Evolutionary conservation across 306 rosid genomes (phyloP).

Genomic region (Quercus wislizeni): DNA sequence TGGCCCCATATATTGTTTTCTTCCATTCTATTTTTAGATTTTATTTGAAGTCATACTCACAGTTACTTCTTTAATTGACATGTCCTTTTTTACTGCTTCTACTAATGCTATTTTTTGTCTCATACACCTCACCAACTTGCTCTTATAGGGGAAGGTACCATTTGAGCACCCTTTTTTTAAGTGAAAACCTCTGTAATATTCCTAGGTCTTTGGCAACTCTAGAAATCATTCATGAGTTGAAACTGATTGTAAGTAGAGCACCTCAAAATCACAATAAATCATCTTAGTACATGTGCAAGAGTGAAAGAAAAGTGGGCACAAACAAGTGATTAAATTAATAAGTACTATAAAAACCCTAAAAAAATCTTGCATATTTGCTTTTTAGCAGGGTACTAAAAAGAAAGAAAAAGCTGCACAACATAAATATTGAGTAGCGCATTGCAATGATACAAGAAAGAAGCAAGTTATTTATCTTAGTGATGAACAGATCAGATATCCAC

Average conservation of each 20-base stretch:
- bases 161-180: neutral
- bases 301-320: neutral
- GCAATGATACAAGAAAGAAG: neutral
- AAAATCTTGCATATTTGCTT: neutral
- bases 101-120: too few relatives aligned
- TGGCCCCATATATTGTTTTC: too few relatives aligned
- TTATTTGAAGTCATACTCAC: too few relatives aligned
- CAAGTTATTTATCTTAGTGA: neutral
- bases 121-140: too few relatives aligned
- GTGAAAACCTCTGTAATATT: neutral
- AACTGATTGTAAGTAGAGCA: neutral
- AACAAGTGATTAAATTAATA: neutral
- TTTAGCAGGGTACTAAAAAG: neutral
- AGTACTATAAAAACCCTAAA: neutral
- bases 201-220: slow-evolving; percentile 5
- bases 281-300: neutral
- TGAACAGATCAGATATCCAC: slow-evolving; percentile 35
- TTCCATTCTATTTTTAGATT: too few relatives aligned
- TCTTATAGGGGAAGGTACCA: too few relatives aligned
- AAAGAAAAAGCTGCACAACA: neutral
- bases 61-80: too few relatives aligned
- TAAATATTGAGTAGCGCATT: neutral
- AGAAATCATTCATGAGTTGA: neutral
- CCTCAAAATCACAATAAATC: neutral
- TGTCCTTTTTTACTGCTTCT: too few relatives aligned